A percentile compares a stretch with the other conserved stretches of the same genome.
Conservation (phyloP, 306 rosid species). For the Vigna unguiculata region DNA sequence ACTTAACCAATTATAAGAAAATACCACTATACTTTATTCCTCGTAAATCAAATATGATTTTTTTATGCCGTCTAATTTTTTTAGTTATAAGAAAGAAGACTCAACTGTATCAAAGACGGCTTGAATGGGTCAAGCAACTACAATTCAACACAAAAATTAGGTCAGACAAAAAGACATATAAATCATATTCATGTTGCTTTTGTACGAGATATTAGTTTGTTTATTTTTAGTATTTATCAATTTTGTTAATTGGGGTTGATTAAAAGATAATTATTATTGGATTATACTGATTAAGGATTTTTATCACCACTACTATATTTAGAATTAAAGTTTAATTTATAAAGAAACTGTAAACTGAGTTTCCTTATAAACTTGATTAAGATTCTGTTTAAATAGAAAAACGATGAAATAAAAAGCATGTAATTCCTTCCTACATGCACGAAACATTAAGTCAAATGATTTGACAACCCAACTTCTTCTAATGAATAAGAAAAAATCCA, state of each 20-base stretch:
- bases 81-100: not conserved
- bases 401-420: too few species aligned
- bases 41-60: not conserved
- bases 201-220: not conserved
- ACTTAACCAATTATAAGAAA: too few species aligned
- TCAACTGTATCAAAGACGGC: not conserved
- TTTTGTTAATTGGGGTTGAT: not conserved
- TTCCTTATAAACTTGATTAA: not conserved
- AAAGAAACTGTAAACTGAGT: not conserved
- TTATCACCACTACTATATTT: not conserved
- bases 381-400: not conserved
- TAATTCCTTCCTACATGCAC: too few species aligned
- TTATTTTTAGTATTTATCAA: not conserved
- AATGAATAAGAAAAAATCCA: not conserved
- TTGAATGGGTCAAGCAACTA: not conserved
- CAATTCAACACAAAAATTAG: not conserved
- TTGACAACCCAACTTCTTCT: not conserved
- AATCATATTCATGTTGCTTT: not conserved
- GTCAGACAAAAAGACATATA: not conserved
- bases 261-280: not conserved
- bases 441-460: conserved; percentile 1
- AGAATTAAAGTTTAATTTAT: not conserved
- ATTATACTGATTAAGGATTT: not conserved
- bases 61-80: not conserved
- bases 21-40: not conserved